phyloP scores from a whole-genome alignment of 345 rosid genomes.

The Passiflora organensis region DNA sequence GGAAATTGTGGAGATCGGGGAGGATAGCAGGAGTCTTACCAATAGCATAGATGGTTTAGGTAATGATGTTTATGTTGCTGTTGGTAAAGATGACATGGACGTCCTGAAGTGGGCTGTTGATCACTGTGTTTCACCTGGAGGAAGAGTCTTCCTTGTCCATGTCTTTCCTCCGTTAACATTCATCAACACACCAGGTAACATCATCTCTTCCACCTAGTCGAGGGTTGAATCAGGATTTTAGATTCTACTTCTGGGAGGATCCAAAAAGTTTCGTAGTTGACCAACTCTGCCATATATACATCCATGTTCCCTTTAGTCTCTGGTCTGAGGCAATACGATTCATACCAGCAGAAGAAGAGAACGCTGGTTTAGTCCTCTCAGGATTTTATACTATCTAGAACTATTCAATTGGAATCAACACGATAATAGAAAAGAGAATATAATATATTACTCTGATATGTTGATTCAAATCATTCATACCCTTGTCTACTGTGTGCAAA shows the following conservation, averaged over 20 bases:
- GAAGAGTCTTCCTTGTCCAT: constrained; percentile 52
- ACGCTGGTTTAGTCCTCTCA: neutral
- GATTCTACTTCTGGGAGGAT: neutral
- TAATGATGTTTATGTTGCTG: constrained; percentile 55
- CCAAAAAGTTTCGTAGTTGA: neutral
- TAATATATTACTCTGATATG: neutral
- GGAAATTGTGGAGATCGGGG: constrained; percentile 62
- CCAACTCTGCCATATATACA: too few species aligned
- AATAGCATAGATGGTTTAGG: constrained; percentile 17
- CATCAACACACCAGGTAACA: constrained; percentile 50
- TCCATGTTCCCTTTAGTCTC: too few species aligned
- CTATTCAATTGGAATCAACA: too few species aligned
- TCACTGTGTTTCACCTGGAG: constrained; percentile 36
- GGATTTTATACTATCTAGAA: too few species aligned
- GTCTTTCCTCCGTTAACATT: constrained; percentile 50
- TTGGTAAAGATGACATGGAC: constrained; percentile 52
- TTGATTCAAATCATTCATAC: too few species aligned
- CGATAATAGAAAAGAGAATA: neutral
- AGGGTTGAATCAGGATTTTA: too few species aligned
- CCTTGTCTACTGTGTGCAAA: too few species aligned
- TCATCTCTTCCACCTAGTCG: neutral
- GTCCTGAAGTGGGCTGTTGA: constrained; percentile 56
- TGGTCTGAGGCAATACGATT: too few species aligned
- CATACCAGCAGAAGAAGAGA: too few species aligned
- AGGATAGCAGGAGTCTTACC: constrained; percentile 32